These are phyloP conservation scores for Trichomonas vaginalis DNA, from an alignment of 208 protist genomes.

Conservation along the genomic window DNA sequence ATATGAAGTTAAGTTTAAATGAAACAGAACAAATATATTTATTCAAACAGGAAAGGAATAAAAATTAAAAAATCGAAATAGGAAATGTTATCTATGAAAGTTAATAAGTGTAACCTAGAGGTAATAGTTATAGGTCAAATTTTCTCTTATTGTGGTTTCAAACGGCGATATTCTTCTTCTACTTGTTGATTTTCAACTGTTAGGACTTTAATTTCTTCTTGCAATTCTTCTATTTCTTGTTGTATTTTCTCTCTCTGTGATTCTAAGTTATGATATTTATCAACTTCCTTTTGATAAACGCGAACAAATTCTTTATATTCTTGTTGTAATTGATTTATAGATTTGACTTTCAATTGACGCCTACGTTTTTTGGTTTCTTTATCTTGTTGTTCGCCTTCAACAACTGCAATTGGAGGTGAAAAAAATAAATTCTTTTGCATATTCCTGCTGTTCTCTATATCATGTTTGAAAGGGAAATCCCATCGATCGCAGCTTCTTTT, in stretches of 20 bases:
- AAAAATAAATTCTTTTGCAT: background rate
- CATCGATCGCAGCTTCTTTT: background rate
- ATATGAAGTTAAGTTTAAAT: no score
- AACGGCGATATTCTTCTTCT: background rate
- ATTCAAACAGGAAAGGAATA: no score
- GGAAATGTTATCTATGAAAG: no score
- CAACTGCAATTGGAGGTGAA: background rate
- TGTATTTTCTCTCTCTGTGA: background rate
- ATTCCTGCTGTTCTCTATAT: background rate
- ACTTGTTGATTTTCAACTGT: background rate
- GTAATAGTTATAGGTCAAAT: no score
- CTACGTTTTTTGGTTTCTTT: background rate
- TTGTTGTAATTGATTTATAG: background rate
- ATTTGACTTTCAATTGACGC: background rate
- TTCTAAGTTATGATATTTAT: background rate
- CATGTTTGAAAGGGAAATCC: background rate
- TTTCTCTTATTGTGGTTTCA: no score
- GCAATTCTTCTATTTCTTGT: background rate
- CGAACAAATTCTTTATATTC: background rate
- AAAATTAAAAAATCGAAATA: no score
- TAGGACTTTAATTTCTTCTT: background rate
- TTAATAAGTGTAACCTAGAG: no score
- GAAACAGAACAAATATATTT: no score
- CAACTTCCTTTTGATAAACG: background rate
- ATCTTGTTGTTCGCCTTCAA: background rate